Evolutionary conservation across 2,329 filamentous ascomycete genomes (phyloP).

Genomic region (Aureobasidium namibiae): DNA sequence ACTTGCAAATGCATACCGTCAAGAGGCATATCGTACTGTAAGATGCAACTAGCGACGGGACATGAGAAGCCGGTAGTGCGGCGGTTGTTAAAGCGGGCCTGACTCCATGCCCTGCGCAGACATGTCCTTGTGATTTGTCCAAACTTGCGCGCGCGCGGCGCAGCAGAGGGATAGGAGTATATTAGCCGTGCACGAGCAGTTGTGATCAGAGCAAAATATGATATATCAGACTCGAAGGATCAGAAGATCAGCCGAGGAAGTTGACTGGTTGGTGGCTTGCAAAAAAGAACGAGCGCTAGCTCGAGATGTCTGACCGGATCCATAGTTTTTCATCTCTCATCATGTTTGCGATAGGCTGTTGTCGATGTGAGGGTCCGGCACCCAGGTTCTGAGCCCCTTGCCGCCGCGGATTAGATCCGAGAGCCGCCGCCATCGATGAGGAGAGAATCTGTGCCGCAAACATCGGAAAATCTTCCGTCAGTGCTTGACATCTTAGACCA

Average conservation of each 20-base stretch:
- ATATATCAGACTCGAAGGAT: slow-evolving; percentile 1
- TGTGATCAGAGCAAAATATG: background rate
- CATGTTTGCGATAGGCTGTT: background rate
- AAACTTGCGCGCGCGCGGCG: background rate
- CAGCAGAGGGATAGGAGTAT: background rate
- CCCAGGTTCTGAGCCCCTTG: slow-evolving; percentile 3
- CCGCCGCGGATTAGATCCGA: slow-evolving; percentile 1
- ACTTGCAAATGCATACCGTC: background rate
- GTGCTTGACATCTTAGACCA: background rate
- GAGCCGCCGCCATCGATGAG: background rate
- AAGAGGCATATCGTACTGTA: background rate
- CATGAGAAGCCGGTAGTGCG: background rate
- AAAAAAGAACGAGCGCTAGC: background rate
- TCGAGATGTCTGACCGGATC: background rate
- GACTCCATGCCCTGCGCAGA: background rate
- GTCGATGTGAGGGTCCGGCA: background rate
- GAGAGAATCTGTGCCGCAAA: background rate
- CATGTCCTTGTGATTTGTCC: background rate
- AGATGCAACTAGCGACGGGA: background rate
- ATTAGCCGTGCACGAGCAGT: background rate
- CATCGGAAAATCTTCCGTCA: background rate
- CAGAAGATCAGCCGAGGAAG: background rate
- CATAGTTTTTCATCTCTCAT: background rate
- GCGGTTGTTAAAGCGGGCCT: background rate
- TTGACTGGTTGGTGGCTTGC: background rate